Percentiles rank a stretch among this genome's conserved stretches.
Conservation (phyloP, 768 basidiomycete species). For the Leccinellum albellum region DNA sequence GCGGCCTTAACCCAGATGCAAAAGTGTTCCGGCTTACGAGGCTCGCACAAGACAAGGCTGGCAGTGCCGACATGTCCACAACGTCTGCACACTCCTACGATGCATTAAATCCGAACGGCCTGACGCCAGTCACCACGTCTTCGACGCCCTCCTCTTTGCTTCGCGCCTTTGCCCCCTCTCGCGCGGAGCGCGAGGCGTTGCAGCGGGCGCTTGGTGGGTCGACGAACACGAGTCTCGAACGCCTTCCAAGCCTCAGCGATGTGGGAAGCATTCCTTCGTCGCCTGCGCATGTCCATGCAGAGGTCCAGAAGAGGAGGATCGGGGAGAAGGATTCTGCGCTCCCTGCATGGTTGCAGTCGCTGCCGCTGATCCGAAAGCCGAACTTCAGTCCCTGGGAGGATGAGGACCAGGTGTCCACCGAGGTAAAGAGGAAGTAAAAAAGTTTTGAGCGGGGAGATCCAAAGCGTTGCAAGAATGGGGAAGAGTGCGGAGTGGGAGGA, state of each 20-base stretch:
- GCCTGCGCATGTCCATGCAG: constrained; percentile 50
- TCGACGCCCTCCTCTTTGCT: constrained; percentile 51
- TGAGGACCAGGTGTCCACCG: constrained; percentile 42
- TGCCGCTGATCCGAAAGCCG: constrained; percentile 62
- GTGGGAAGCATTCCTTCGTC: constrained; percentile 72
- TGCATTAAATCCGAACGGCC: constrained; percentile 60
- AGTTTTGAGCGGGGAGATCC: neutral
- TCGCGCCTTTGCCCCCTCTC: constrained; percentile 85
- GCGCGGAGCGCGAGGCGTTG: constrained; percentile 81
- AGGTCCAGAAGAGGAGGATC: constrained; percentile 16
- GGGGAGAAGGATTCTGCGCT: constrained; percentile 34
- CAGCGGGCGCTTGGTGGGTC: constrained; percentile 75
- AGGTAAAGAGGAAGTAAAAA: constrained; percentile 22
- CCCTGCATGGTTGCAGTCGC: constrained; percentile 67
- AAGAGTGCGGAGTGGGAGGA: neutral
- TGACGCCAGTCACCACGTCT: constrained; percentile 35
- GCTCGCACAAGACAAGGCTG: constrained; percentile 12
- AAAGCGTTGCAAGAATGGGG: neutral
- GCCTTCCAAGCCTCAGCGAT: constrained; percentile 73
- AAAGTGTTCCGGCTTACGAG: constrained; percentile 69
- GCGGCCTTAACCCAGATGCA: constrained; percentile 80
- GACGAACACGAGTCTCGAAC: constrained; percentile 71
- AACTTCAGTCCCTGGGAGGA: constrained; percentile 85
- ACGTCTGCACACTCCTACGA: constrained; percentile 38
- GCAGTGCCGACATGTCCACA: constrained; percentile 10